phyloP scores from a whole-genome alignment of 176 grass and related monocot genomes.

The Carex myosuroides region DNA sequence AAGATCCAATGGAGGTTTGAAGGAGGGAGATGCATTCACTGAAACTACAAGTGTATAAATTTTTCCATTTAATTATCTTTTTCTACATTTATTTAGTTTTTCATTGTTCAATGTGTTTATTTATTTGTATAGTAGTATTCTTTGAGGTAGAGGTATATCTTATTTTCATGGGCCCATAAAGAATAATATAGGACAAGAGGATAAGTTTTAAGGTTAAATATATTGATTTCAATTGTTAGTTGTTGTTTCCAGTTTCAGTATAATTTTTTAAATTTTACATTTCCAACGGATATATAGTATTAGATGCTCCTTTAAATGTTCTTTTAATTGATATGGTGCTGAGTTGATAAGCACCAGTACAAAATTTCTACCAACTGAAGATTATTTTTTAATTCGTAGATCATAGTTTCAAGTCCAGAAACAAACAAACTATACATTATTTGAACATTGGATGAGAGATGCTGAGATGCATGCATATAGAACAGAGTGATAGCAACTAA shows the following conservation, averaged over 20 bases:
- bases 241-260: not conserved
- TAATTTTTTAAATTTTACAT: not conserved
- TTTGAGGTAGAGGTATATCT: not conserved
- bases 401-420: not conserved
- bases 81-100: not conserved
- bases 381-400: not conserved
- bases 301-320: not conserved
- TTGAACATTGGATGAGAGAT: not conserved
- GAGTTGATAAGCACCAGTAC: not conserved
- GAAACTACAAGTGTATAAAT: not conserved
- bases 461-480: not conserved
- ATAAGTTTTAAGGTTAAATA: not conserved
- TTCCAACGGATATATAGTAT: not conserved
- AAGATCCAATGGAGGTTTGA: conserved; percentile 54
- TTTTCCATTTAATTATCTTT: not conserved
- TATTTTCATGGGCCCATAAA: not conserved
- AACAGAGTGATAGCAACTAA: not conserved
- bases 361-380: not conserved
- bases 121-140: not conserved
- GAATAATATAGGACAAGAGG: not conserved
- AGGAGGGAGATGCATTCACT: conserved; percentile 67
- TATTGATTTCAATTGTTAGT: not conserved
- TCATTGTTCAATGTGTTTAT: not conserved
- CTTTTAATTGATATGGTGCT: not conserved
- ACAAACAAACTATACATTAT: not conserved